Evolutionary conservation across 164 flowering plant species (phyloP).

Genomic region (Cinnamomum micranthum): DNA sequence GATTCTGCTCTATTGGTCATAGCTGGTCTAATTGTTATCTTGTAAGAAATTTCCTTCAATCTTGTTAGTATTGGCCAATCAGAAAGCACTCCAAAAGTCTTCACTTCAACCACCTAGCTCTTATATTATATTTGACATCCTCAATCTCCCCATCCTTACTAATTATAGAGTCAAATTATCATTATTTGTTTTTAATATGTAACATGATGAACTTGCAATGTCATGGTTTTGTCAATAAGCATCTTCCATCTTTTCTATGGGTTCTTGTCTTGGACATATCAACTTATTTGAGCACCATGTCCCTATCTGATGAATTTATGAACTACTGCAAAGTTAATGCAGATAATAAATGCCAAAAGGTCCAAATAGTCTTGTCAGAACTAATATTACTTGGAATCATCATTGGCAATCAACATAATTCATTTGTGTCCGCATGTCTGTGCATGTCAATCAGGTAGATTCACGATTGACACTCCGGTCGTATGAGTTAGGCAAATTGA

Average conservation of each 20-base stretch:
- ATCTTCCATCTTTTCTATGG: neutral
- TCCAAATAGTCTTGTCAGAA: neutral
- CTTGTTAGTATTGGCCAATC: too few relatives aligned
- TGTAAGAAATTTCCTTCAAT: too few relatives aligned
- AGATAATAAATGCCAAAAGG: neutral
- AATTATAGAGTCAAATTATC: too few relatives aligned
- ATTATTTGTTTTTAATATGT: too few relatives aligned
- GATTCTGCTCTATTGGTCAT: too few relatives aligned
- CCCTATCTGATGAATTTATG: neutral
- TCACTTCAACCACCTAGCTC: too few relatives aligned
- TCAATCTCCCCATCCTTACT: too few relatives aligned
- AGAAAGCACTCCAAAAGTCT: too few relatives aligned
- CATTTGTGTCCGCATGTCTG: neutral
- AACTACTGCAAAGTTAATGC: neutral
- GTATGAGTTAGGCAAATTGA: neutral
- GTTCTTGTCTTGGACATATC: neutral
- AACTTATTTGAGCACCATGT: neutral
- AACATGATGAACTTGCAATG: too few relatives aligned
- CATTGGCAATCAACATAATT: neutral
- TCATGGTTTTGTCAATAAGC: too few relatives aligned
- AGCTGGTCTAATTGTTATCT: too few relatives aligned
- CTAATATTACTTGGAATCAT: neutral
- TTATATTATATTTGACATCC: too few relatives aligned
- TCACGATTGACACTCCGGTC: neutral
- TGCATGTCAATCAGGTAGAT: neutral